Percentiles rank a stretch among this genome's conserved stretches.
phyloP scores from a whole-genome alignment of 805 yeast genomes.

The Brettanomyces nanus region DNA sequence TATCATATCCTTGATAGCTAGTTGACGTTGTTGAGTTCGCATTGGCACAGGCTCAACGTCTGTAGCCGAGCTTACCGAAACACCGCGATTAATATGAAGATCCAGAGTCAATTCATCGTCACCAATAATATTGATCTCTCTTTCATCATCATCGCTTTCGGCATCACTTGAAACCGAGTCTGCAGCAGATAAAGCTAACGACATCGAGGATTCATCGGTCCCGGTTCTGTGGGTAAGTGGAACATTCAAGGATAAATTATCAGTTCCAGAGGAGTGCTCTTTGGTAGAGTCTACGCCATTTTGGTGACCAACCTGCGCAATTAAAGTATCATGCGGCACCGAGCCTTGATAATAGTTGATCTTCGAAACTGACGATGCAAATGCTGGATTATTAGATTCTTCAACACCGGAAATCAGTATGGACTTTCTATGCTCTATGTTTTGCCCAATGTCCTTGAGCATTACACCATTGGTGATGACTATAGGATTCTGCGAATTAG shows the following conservation, averaged over 20 bases:
- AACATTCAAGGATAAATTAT: too few species aligned
- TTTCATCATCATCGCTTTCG: too few species aligned
- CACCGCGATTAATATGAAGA: too few species aligned
- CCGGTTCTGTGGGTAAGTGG: too few species aligned
- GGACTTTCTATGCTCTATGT: slow-evolving; percentile 9
- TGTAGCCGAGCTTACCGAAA: too few species aligned
- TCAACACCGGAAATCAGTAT: slow-evolving; percentile 12
- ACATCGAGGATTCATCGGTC: too few species aligned
- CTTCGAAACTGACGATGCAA: slow-evolving; percentile 16
- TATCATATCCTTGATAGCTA: slow-evolving; percentile 17
- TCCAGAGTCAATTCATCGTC: too few species aligned
- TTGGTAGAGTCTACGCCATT: background rate
- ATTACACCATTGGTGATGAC: background rate
- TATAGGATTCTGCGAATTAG: background rate
- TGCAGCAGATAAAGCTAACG: too few species aligned
- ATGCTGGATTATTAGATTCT: too few species aligned
- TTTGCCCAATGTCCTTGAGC: too few species aligned
- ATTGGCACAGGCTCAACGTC: too few species aligned
- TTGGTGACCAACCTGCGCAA: background rate
- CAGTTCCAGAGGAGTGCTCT: background rate
- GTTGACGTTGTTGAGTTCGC: slow-evolving; percentile 23
- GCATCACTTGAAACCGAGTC: background rate
- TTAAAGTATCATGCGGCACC: background rate
- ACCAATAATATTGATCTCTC: too few species aligned
- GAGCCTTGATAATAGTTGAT: slow-evolving; percentile 8